Conservation (phyloP, 495 filamentous ascomycete genomes). For the Chaetomidium leptoderma region DNA sequence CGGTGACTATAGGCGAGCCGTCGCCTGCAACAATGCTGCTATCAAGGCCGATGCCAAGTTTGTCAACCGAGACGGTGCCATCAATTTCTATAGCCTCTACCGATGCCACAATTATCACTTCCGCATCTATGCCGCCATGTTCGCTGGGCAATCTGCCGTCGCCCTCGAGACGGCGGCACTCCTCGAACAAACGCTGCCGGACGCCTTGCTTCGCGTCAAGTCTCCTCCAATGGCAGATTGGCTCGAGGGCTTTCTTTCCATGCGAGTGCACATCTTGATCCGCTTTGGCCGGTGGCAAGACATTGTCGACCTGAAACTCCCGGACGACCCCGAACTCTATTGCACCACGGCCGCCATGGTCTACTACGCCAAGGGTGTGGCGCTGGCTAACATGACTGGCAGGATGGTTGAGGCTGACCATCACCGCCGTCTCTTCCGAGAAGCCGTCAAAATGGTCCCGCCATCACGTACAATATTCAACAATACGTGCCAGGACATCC, state of each 20-base stretch:
- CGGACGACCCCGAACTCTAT: constrained; percentile 52
- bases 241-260: constrained; percentile 60
- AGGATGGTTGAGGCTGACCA: constrained; percentile 45
- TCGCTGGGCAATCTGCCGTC: constrained; percentile 54
- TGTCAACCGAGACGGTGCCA: constrained; percentile 44
- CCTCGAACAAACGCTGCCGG: constrained; percentile 54
- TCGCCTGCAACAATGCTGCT: constrained; percentile 59
- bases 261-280: constrained; percentile 59
- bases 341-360: constrained; percentile 59
- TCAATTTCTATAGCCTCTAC: constrained; percentile 67
- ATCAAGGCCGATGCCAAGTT: constrained; percentile 59
- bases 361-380: constrained; percentile 62
- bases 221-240: constrained; percentile 70
- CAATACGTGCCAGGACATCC: constrained; percentile 58
- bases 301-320: constrained; percentile 47
- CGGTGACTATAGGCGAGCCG: constrained; percentile 60
- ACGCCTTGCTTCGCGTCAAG: constrained; percentile 54
- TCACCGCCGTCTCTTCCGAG: constrained; percentile 43
- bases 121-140: constrained; percentile 67
- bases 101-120: constrained; percentile 64
- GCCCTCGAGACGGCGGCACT: constrained; percentile 51
- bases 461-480: constrained; percentile 58
- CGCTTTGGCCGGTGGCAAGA: constrained; percentile 65
- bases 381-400: constrained; percentile 53
- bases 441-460: constrained; percentile 45